Evolutionary conservation across 768 basidiomycete genomes (phyloP), one percentile per base, ranked within the genome.

Genomic region (Tricholoma matsutake): DNA sequence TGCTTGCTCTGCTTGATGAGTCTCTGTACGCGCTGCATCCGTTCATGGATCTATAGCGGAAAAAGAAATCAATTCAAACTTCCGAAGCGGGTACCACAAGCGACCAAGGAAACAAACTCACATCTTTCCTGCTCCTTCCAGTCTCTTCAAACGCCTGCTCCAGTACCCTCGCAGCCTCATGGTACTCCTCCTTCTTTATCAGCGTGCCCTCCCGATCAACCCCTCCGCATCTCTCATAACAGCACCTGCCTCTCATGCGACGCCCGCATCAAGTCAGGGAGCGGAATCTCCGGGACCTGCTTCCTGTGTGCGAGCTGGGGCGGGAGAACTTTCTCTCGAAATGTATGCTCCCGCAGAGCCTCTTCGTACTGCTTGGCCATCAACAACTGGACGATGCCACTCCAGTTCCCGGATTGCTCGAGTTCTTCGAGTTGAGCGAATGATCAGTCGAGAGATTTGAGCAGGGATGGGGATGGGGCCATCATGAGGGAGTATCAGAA

Each of bases 1-100:
- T 86, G 85, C 67, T 86, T 89, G 52, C 89, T 91, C 74, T 94
- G 92, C 72, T 98, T 98, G 60, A 98, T 76, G 56, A 94, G 73
- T 61, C 85, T 83, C 70, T 96, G 93, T 1, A 96, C 94, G 68
- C 85, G 89, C 65, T 88, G 85, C 45, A 98, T 71, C n/a, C 87
- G 79, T 47, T 80, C 74, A 56, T 90, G 83, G 56, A 95, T 85
- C 89, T 93, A 28, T 14, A 9, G 11, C 66, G 62, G 54, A 56
- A 25, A 13, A 32, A 58, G 22, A 22, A 31, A 47, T 53, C 35
- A 60, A 57, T 34, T 63, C 52, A 55, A 54, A 10, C 29, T 31
- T 37, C n/a, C n/a, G n/a, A n/a, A n/a, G n/a, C n/a, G n/a, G 54
- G 54, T 31, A 7, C 29, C 16, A 20, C n/a, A 55, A 34, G 10